phyloP scores from a whole-genome alignment of 2,329 filamentous ascomycete species.

The Aspergillus aculeatinus region DNA sequence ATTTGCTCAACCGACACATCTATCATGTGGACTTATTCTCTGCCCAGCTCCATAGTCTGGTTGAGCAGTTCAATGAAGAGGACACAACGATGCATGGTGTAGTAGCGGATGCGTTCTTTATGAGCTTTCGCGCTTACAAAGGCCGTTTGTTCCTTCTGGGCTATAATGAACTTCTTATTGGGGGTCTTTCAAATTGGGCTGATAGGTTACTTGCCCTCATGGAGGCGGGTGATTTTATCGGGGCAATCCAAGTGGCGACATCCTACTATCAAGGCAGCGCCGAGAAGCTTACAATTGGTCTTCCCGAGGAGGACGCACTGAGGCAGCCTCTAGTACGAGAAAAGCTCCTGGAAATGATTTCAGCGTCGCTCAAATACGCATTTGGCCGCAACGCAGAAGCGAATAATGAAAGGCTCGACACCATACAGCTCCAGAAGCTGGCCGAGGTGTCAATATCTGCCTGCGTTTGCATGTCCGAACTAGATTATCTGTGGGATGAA shows the following conservation, averaged over 20 bases:
- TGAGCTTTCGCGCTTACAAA: conserved; percentile 96
- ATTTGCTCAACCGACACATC: conserved; percentile 86
- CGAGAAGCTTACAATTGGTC: conserved; percentile 90
- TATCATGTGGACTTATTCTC: conserved; percentile 92
- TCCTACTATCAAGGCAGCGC: conserved; percentile 87
- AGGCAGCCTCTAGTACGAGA: conserved; percentile 82
- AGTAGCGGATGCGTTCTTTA: conserved; percentile 94
- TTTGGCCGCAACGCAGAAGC: conserved; percentile 64
- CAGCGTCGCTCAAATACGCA: conserved; percentile 83
- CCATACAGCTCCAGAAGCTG: conserved; percentile 69
- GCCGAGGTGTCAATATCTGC: conserved; percentile 81
- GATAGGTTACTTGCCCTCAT: conserved; percentile 90
- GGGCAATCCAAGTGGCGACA: conserved; percentile 84
- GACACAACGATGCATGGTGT: conserved; percentile 91
- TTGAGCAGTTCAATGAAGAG: conserved; percentile 85
- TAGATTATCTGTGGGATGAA: conserved; percentile 85
- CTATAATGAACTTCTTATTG: conserved; percentile 90
- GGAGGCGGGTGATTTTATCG: conserved; percentile 95
- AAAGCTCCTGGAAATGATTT: conserved; percentile 89
- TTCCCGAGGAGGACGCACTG: conserved; percentile 76
- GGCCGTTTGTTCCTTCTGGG: conserved; percentile 87
- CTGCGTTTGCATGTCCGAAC: conserved; percentile 73
- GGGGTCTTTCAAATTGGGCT: conserved; percentile 93
- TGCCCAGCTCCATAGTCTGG: conserved; percentile 74
- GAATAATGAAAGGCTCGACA: conserved; percentile 52